Evolutionary conservation across 2,329 filamentous ascomycete species (phyloP).

Genomic region (Colletotrichum tropicicola): DNA sequence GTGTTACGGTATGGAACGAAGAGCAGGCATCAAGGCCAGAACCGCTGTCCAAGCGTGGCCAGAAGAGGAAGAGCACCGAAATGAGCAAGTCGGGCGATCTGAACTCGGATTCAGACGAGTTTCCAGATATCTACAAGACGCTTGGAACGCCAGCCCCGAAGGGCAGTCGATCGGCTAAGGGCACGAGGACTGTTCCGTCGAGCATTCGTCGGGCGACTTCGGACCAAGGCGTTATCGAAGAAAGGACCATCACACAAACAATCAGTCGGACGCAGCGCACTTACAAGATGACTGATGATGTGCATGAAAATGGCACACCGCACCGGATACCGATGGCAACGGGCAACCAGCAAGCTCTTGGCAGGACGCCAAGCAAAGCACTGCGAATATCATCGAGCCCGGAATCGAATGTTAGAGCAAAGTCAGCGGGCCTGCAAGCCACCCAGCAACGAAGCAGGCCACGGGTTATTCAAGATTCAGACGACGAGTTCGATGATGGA

Average conservation of each 20-base stretch:
- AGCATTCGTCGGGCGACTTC: conserved; percentile 13
- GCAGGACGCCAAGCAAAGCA: conserved; percentile 35
- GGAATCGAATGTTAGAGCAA: conserved; percentile 29
- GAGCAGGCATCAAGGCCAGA: conserved; percentile 49
- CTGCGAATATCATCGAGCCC: conserved; percentile 27
- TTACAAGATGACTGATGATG: conserved; percentile 22
- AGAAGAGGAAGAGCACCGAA: conserved; percentile 63
- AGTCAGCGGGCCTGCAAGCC: neutral
- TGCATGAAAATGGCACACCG: conserved; percentile 12
- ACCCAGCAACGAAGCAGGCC: conserved; percentile 24
- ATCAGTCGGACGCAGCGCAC: conserved; percentile 33
- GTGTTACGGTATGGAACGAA: conserved; percentile 53
- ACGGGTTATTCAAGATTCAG: conserved; percentile 63
- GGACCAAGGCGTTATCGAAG: conserved; percentile 28
- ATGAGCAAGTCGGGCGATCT: conserved; percentile 46
- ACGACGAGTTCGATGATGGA: conserved; percentile 68
- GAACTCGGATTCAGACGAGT: conserved; percentile 52
- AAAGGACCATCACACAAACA: conserved; percentile 34
- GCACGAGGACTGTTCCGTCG: conserved; percentile 8
- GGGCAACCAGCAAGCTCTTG: conserved; percentile 5
- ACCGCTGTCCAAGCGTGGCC: conserved; percentile 48
- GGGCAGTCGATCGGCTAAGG: conserved; percentile 38
- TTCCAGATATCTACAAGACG: conserved; percentile 63
- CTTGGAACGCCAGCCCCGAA: conserved; percentile 48
- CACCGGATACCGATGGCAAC: conserved; percentile 3